Conservation (phyloP, 2,329 filamentous ascomycete species). For the Calonectria crousiana region DNA sequence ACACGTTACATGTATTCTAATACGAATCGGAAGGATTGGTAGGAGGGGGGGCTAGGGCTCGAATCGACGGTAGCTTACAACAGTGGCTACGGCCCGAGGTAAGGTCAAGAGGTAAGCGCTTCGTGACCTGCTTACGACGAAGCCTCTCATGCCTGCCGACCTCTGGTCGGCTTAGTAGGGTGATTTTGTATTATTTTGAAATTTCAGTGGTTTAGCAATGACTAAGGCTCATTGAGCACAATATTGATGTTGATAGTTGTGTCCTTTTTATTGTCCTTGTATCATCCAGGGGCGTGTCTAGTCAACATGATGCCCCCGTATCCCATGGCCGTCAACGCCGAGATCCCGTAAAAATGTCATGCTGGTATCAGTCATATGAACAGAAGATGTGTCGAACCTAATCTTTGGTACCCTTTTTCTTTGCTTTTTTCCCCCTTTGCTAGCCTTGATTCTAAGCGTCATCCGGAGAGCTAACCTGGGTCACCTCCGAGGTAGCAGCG, state of each 20-base stretch:
- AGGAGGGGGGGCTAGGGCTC: constrained; percentile 23
- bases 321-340: constrained; percentile 52
- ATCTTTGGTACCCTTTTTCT: constrained; percentile 41
- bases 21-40: constrained; percentile 38
- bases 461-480: constrained; percentile 59
- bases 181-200: constrained; percentile 43
- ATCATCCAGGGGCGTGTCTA: constrained; percentile 43
- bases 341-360: constrained; percentile 48
- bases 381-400: constrained; percentile 43
- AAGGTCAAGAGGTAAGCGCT: constrained; percentile 68
- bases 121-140: constrained; percentile 52
- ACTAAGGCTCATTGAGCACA: constrained; percentile 2
- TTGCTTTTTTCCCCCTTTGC: constrained; percentile 20
- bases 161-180: constrained; percentile 32
- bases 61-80: constrained; percentile 35
- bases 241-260: constrained; percentile 30
- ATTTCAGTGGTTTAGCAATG: constrained; percentile 28
- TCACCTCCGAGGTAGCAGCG: constrained; percentile 69
- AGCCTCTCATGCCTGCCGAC: constrained; percentile 30
- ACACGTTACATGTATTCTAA: constrained; percentile 45
- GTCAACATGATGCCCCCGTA: constrained; percentile 48
- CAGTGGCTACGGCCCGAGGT: constrained; percentile 51
- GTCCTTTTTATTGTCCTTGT: constrained; percentile 28
- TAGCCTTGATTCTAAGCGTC: constrained; percentile 49
- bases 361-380: constrained; percentile 52